phyloP scores from a whole-genome alignment of 2,329 filamentous ascomycete species.

The Fusarium papillatum region DNA sequence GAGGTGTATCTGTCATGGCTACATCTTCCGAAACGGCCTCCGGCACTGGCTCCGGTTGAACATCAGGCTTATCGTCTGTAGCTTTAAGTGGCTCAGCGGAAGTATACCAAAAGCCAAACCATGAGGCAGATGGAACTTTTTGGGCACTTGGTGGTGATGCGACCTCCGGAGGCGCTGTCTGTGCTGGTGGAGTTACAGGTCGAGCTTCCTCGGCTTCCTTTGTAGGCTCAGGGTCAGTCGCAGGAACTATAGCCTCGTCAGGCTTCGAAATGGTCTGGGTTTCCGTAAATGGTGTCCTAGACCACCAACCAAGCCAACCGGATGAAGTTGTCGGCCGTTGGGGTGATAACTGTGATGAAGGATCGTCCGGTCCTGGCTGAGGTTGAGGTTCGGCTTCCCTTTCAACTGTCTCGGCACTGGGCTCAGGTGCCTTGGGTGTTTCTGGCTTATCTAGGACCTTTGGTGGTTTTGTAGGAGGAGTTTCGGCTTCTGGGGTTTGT shows the following conservation, averaged over 20 bases:
- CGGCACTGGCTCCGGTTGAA: slow-evolving; percentile 25
- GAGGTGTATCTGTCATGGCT: slow-evolving; percentile 57
- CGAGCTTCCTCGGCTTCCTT: slow-evolving; percentile 31
- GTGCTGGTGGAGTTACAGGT: slow-evolving; percentile 41
- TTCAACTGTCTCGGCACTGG: neutral
- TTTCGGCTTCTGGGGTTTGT: slow-evolving; percentile 17
- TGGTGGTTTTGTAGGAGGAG: neutral
- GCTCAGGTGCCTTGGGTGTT: slow-evolving; percentile 10
- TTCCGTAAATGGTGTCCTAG: slow-evolving; percentile 45
- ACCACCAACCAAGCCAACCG: slow-evolving; percentile 70
- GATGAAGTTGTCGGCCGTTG: slow-evolving; percentile 51
- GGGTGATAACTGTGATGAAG: slow-evolving; percentile 5
- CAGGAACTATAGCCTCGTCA: slow-evolving; percentile 29
- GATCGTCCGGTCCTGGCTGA: slow-evolving; percentile 7
- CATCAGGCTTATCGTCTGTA: slow-evolving; percentile 23
- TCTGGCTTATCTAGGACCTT: slow-evolving; percentile 8
- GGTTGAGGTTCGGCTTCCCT: slow-evolving; percentile 6
- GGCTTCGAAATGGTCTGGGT: slow-evolving; percentile 22
- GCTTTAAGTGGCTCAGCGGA: slow-evolving; percentile 27
- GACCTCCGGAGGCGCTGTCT: slow-evolving; percentile 30
- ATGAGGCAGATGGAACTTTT: slow-evolving; percentile 46
- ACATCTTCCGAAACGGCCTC: slow-evolving; percentile 52
- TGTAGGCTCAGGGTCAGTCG: slow-evolving; percentile 14
- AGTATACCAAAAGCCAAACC: slow-evolving; percentile 57
- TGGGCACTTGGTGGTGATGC: slow-evolving; percentile 26